Evolutionary conservation across 139 green algal species (phyloP), one percentile per base, ranked within the genome.

Genomic region (Coelastrella sp.): DNA sequence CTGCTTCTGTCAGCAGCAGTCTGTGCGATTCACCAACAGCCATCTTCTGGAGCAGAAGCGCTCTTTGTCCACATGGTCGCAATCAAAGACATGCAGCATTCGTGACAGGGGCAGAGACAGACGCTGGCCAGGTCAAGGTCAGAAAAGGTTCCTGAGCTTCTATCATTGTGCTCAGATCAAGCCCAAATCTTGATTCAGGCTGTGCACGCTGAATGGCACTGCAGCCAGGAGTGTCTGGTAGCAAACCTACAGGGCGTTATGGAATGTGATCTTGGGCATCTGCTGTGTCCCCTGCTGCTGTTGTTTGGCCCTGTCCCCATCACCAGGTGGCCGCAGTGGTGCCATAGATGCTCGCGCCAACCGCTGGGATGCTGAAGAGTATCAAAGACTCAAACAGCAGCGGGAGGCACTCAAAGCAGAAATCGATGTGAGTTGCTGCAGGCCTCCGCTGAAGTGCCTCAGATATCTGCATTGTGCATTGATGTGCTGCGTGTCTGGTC

Each of bases 341-440:
- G 83, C 66, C 58, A 85, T 94, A 88, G 94, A 96, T 60, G 89
- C 82, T 8, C 83, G 94, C 17, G 96, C 94, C 24, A 27, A 87
- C 56, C 93, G 96, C 66, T 99, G 96, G 93, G 95, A 98, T 73
- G 92, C 94, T 35, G 91, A 93, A 22, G 94, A 90, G n/a, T 70
- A 97, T 24, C 90, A 90, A 11, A 84, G 92, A 58, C 92, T 98
- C 24, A 94, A 96, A 75, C 56, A 89, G 59, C 85, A 95, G 90
- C 85, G 89, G 56, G 82, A 93, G 74, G 56, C 68, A n/a, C 73
- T 90, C 58, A 90, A 90, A 73, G 19, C 14, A n/a, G 84, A 88
- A 56, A 25, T 91, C 14, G 35, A 79, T 24, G 87, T 27, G 49
- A 56, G 63, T 76, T 22, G n/a, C 35, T 58, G 68, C 60, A 20